These are phyloP conservation scores for Cerioporus squamosus DNA, from an alignment of 1,284 basidiomycete species.

Conservation along the genomic window DNA sequence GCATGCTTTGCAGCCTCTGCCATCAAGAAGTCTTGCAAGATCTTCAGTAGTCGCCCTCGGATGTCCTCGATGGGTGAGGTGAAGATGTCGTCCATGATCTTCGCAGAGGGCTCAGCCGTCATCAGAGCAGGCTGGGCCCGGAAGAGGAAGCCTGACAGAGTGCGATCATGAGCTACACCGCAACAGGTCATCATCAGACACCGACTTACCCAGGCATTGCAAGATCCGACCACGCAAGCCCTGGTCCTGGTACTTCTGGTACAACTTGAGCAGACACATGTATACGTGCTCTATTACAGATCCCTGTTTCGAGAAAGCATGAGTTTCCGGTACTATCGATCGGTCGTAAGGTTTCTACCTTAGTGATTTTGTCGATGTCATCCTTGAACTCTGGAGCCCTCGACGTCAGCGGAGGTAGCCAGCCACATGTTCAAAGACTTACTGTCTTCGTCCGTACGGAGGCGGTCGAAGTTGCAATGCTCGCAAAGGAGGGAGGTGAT, in stretches of 20 bases:
- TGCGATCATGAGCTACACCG: slow-evolving; percentile 1
- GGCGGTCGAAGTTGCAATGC: slow-evolving; percentile 84
- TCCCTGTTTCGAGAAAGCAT: slow-evolving; percentile 43
- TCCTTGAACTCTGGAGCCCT: slow-evolving; percentile 48
- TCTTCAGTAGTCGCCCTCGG: slow-evolving; percentile 77
- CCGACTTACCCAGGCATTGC: slow-evolving; percentile 78
- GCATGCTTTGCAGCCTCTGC: slow-evolving; percentile 81
- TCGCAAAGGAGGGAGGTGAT: slow-evolving; percentile 88
- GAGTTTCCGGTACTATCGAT: background rate
- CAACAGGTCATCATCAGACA: background rate
- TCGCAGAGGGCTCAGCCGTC: slow-evolving; percentile 74
- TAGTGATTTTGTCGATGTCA: slow-evolving; percentile 65
- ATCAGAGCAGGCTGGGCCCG: slow-evolving; percentile 91
- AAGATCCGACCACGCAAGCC: slow-evolving; percentile 67
- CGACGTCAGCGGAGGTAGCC: background rate
- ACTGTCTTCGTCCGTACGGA: slow-evolving; percentile 67
- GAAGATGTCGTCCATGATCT: slow-evolving; percentile 92
- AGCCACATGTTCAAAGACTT: slow-evolving; percentile 11
- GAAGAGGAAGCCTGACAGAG: slow-evolving; percentile 77
- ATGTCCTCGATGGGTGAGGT: slow-evolving; percentile 70
- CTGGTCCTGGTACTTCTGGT: slow-evolving; percentile 61
- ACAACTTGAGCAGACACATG: slow-evolving; percentile 68
- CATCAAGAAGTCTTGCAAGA: slow-evolving; percentile 89
- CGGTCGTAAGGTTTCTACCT: slow-evolving; percentile 40
- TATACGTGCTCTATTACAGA: slow-evolving; percentile 87